phyloP scores from a whole-genome alignment of 495 filamentous ascomycete genomes.

The Delitschia confertaspora region DNA sequence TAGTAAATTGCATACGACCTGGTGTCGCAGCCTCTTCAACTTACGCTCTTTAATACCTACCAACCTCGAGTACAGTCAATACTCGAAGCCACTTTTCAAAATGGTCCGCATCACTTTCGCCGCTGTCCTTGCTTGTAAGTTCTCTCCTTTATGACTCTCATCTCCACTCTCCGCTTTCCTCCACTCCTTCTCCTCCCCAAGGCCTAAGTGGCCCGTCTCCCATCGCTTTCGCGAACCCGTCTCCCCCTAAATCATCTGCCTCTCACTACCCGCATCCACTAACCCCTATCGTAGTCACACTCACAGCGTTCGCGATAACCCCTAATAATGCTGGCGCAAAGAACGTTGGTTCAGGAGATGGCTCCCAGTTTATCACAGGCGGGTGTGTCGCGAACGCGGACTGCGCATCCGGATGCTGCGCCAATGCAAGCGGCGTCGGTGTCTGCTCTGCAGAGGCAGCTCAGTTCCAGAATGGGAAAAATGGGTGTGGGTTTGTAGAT shows the following conservation, averaged over 20 bases:
- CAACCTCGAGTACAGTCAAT: too few relatives aligned
- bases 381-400: constrained; percentile 24
- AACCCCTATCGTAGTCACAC: constrained; percentile 2
- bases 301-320: constrained; percentile 4
- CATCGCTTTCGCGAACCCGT: too few relatives aligned
- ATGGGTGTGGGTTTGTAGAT: constrained; percentile 39
- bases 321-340: constrained; percentile 11
- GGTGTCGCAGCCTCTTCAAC: too few relatives aligned
- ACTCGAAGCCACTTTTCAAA: too few relatives aligned
- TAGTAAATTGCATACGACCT: too few relatives aligned
- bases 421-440: constrained; percentile 33
- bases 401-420: constrained; percentile 40
- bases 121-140: constrained; percentile 17
- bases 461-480: constrained; percentile 37
- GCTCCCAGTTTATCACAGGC: constrained; percentile 21
- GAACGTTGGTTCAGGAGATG: constrained; percentile 15
- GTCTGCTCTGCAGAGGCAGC: constrained; percentile 41
- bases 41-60: too few relatives aligned
- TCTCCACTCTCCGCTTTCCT: neutral
- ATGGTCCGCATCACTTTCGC: constrained; percentile 20
- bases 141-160: neutral
- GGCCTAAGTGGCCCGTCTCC: too few relatives aligned
- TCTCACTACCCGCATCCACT: too few relatives aligned
- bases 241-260: too few relatives aligned
- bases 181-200: too few relatives aligned